Evolutionary conservation across 1,139 yeast species (phyloP), one percentile per base, ranked within the genome.

Genomic region (Zygosaccharomyces pseudobailii): DNA sequence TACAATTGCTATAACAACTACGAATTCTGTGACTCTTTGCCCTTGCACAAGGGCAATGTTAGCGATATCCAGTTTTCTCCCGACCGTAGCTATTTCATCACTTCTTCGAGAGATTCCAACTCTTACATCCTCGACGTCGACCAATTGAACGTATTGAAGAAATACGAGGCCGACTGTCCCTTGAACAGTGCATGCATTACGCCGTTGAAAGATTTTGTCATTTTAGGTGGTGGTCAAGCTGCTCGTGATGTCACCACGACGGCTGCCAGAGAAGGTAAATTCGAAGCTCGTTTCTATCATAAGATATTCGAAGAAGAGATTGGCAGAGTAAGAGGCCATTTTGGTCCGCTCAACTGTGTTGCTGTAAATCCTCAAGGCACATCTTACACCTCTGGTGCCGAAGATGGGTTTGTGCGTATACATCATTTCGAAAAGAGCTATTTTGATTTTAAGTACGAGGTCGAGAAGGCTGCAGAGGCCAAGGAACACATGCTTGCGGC

Each of bases 171-270:
- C 6, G 97, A 89, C 67, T 90, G 96, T 44, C 97, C 98, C 50
- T 79, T 94, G 78, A 94, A 94, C 74, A 82, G 96, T 31, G 98
- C 97, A 24, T 85, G 96, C 55, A 84, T 92, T 58, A 90, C 98
- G 7, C 92, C 97, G 24, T 74, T 82, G 49, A 92, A 94, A 72
- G 94, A 92, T 66, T 90, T 84, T 66, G 87, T 92, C 54, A 84
- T 92, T 47, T 77, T 94, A 55, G 98, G 98, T 48, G 99, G 99
- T 72, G 99, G 99, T 80, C 98, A 92, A 75, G 97, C 90, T 67
- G 98, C 98, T 36, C 82, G 90, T 71, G 95, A 90, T 69, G 99
- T 92, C 67, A 92, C 99, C 40, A 92, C 97, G 25, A 89, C 97
- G 36, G 80, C 94, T 40, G 85, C 94, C 54, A 79, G 87, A 46